phyloP scores from a whole-genome alignment of 2,329 filamentous ascomycete species.

The Fusarium palustre region DNA sequence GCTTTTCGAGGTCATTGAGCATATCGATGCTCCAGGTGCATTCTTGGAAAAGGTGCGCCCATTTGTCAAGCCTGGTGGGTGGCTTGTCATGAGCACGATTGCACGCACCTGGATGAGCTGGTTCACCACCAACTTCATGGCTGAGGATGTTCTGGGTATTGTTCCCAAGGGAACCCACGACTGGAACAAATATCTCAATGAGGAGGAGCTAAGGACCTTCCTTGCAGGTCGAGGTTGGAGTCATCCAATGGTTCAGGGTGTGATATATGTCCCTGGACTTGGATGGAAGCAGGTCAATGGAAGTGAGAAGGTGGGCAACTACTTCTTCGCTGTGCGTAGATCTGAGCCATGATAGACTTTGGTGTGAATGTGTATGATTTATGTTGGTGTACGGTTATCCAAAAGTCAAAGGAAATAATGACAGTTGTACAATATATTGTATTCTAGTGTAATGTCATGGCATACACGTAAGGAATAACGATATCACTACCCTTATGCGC shows the following conservation, averaged over 20 bases:
- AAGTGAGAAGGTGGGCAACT: conserved; percentile 90
- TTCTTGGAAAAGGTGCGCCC: conserved; percentile 79
- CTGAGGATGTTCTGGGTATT: conserved; percentile 87
- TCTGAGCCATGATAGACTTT: conserved; percentile 34
- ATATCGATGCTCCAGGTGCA: conserved; percentile 79
- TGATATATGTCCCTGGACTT: conserved; percentile 88
- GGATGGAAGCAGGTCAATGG: conserved; percentile 88
- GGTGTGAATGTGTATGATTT: conserved; percentile 23
- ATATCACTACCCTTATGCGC: background rate
- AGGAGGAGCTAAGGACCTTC: conserved; percentile 75
- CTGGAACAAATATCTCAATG: conserved; percentile 96
- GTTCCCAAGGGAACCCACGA: conserved; percentile 95
- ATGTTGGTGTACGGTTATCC: conserved; percentile 6
- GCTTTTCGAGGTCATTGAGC: conserved; percentile 95
- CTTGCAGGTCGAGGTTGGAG: conserved; percentile 70
- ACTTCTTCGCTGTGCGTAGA: conserved; percentile 87
- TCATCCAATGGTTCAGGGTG: conserved; percentile 75
- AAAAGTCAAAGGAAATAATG: conserved; percentile 2
- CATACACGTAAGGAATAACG: background rate
- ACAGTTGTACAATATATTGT: conserved; percentile 20
- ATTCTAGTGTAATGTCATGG: conserved; percentile 28
- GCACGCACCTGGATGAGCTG: conserved; percentile 89
- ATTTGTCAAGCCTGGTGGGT: conserved; percentile 89
- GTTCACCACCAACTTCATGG: conserved; percentile 91
- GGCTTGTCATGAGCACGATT: conserved; percentile 93